These are phyloP conservation scores for Cyberlindnera euphorbiiphila DNA, from an alignment of 805 yeast genomes.

Conservation along the genomic window DNA sequence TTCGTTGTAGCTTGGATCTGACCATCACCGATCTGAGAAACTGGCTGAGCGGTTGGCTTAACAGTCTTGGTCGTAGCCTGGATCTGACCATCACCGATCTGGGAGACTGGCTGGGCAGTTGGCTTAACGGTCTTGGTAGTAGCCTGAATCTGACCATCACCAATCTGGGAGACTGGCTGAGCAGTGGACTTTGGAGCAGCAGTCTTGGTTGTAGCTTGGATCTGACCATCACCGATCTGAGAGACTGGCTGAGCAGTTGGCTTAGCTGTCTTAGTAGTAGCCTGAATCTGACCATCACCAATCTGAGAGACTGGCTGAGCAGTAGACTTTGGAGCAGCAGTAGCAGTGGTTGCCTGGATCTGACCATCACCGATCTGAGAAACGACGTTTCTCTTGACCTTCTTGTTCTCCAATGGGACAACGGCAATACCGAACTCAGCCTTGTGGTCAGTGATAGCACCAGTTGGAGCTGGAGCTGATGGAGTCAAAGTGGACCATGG, in stretches of 20 bases:
- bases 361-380: conserved; percentile 53
- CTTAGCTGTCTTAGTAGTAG: conserved; percentile 18
- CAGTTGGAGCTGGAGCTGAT: conserved; percentile 32
- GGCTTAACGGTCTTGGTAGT: conserved; percentile 30
- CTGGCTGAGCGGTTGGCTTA: conserved; percentile 32
- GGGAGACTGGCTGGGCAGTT: conserved; percentile 15
- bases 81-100: conserved; percentile 50
- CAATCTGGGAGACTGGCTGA: conserved; percentile 23
- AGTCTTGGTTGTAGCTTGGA: conserved; percentile 43
- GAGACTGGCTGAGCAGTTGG: conserved; percentile 31
- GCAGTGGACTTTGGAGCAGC: conserved; percentile 31
- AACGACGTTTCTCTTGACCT: conserved; percentile 39
- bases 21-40: conserved; percentile 44
- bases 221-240: conserved; percentile 45
- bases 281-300: conserved; percentile 57
- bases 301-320: conserved; percentile 37
- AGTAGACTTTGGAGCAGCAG: conserved; percentile 4
- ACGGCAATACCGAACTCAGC: conserved; percentile 42
- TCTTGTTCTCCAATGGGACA: conserved; percentile 32
- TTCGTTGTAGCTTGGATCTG: conserved; percentile 35
- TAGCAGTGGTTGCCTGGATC: conserved; percentile 26
- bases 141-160: conserved; percentile 26
- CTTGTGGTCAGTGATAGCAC: conserved; percentile 35
- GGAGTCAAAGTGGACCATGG: conserved; percentile 44
- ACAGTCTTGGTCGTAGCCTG: conserved; percentile 42